Percentiles rank a stretch among this genome's conserved stretches.
phyloP scores from a whole-genome alignment of 805 yeast genomes.

The Zygoascus ofunaensis region DNA sequence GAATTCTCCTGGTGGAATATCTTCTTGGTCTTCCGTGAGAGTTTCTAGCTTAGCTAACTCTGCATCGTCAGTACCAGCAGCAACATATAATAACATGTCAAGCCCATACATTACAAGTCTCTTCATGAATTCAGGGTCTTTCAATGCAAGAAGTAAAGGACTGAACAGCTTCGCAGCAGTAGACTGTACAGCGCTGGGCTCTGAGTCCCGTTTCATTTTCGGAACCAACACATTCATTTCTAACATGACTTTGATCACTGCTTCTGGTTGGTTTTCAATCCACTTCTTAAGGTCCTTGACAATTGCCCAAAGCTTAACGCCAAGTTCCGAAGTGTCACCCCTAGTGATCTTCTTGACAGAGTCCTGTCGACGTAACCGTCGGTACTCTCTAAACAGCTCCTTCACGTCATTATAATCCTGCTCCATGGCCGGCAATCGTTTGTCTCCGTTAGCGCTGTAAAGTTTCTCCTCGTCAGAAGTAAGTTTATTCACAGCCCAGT shows the following conservation, averaged over 20 bases:
- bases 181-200: not conserved
- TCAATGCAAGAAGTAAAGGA: constrained; percentile 14
- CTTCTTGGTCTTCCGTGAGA: not conserved
- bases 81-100: constrained; percentile 3
- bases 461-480: constrained; percentile 4
- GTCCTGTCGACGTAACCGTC: constrained; percentile 42
- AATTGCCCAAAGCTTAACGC: constrained; percentile 36
- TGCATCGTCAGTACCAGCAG: not conserved
- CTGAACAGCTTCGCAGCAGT: constrained; percentile 12
- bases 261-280: constrained; percentile 13
- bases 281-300: constrained; percentile 22
- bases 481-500: constrained; percentile 43
- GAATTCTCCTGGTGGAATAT: not conserved
- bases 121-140: constrained; percentile 8
- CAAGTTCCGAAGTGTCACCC: constrained; percentile 38
- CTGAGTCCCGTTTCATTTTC: constrained; percentile 5
- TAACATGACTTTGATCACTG: constrained; percentile 25
- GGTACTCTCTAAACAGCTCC: constrained; percentile 37
- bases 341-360: constrained; percentile 31
- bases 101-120: constrained; percentile 6
- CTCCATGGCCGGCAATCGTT: not conserved
- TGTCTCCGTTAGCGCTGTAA: not conserved
- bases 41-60: no score
- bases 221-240: constrained; percentile 29
- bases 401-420: constrained; percentile 20